Conservation (phyloP, 139 green algal species). For the Haematococcus sp. region DNA sequence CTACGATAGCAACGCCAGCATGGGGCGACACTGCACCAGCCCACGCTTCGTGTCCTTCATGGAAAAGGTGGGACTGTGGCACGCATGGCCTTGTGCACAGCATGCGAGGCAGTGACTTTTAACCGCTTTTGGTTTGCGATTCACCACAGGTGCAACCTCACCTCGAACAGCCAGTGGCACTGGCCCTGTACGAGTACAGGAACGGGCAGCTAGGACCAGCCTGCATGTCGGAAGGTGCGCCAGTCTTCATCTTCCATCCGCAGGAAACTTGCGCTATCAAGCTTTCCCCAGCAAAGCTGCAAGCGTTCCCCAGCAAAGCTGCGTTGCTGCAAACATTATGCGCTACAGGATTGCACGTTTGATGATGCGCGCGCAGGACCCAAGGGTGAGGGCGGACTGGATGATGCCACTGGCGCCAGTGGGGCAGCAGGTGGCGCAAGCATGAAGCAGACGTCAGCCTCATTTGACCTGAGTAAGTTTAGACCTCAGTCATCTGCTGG, state of each 20-base stretch:
- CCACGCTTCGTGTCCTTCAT: constrained; percentile 53
- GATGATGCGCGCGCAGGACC: too few species aligned
- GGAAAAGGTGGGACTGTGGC: constrained; percentile 31
- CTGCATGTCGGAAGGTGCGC: constrained; percentile 53
- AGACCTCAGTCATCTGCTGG: too few species aligned
- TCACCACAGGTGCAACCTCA: constrained; percentile 30
- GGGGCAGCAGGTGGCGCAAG: constrained; percentile 30
- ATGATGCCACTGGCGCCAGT: constrained; percentile 74
- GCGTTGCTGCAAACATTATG: too few species aligned
- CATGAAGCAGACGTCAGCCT: constrained; percentile 31
- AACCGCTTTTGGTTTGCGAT: not conserved
- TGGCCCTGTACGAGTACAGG: constrained; percentile 69
- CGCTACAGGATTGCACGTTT: too few species aligned
- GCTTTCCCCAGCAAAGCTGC: too few species aligned
- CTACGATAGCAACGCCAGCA: constrained; percentile 52
- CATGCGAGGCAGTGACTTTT: not conserved
- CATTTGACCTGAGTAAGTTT: constrained; percentile 30
- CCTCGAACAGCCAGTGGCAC: constrained; percentile 60
- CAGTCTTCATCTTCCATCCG: not conserved
- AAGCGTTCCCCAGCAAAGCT: not conserved
- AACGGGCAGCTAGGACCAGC: constrained; percentile 56
- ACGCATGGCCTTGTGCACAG: not conserved
- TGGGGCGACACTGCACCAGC: constrained; percentile 56
- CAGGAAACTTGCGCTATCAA: too few species aligned
- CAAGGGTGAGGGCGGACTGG: constrained; percentile 73